Conservation (phyloP, 1,284 basidiomycete species). For the Coniferiporia sulphurascens region DNA sequence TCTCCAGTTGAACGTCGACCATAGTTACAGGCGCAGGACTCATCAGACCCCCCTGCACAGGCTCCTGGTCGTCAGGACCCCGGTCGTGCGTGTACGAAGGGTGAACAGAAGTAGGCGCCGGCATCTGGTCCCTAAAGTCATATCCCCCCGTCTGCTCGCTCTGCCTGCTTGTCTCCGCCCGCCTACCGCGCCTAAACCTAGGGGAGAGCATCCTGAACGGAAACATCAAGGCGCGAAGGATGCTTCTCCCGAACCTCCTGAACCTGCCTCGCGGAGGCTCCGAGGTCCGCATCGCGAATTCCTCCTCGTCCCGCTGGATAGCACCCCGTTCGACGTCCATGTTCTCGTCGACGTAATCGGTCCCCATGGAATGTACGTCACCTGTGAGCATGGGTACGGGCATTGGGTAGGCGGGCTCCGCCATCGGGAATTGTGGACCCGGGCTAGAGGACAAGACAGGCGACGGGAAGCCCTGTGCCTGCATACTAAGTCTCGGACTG, state of each 20-base stretch:
- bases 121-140: constrained; percentile 5
- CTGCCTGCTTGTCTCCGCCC: background rate
- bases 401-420: background rate
- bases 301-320: background rate
- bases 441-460: background rate
- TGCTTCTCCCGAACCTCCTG: background rate
- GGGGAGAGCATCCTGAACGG: background rate
- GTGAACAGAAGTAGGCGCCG: background rate
- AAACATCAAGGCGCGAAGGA: background rate
- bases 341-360: constrained; percentile 1
- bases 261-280: background rate
- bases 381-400: background rate
- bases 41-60: background rate
- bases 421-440: background rate
- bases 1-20: background rate
- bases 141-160: background rate
- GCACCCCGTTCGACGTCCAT: background rate
- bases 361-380: background rate
- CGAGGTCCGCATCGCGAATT: background rate
- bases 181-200: background rate
- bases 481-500: background rate
- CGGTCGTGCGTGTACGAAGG: background rate
- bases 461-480: background rate
- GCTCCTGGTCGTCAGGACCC: background rate
- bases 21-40: constrained; percentile 1